Evolutionary conservation across 2,329 filamentous ascomycete genomes (phyloP), one percentile per base, ranked within the genome.

Genomic region (Sclerotinia trifoliorum): DNA sequence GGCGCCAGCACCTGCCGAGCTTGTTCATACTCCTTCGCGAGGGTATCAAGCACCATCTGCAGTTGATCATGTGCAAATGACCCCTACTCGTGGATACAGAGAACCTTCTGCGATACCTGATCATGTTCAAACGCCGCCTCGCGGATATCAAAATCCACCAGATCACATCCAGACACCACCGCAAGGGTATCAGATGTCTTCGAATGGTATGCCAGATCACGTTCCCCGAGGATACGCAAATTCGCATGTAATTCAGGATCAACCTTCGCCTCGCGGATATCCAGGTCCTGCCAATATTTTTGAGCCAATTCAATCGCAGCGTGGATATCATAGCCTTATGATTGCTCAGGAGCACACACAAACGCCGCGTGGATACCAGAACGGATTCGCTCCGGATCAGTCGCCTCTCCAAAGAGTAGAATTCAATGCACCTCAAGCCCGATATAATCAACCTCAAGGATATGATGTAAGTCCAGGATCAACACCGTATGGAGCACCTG

Each of bases 391-490:
- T n/a, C 78, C 83, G 10, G 83, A 77, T 24, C 84, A 86, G 69
- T 83, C 85, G n/a, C 83, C 84, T 24, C 74, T 85, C 39, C 85
- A 86, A 73, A 78, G 79, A 61, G 74, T 82, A 15, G 86, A 88
- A 71, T 77, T 78, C 60, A 72, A 72, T 39, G 73, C 71, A 44
- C 72, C 74, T n/a, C 70, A 71, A 39, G 64, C 55, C 24, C 72
- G 71, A 10, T 71, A 70, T 61, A 66, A 71, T 13, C 70, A 70
- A 39, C 60, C 71, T 1, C 72, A 74, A 61, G 67, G 69, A 26
- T 74, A 76, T 63, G 72, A 73, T 7, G 69, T 68, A 26, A 72
- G 58, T 35, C 70, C 70, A 57, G 71, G 68, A 24, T 65, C 66
- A 32, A 71, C 72, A 61, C 69, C 71, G 21, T 74, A 75, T 68